These are phyloP conservation scores for Moesziomyces sp. DNA, from an alignment of 1,284 basidiomycete species.

Conservation along the genomic window DNA sequence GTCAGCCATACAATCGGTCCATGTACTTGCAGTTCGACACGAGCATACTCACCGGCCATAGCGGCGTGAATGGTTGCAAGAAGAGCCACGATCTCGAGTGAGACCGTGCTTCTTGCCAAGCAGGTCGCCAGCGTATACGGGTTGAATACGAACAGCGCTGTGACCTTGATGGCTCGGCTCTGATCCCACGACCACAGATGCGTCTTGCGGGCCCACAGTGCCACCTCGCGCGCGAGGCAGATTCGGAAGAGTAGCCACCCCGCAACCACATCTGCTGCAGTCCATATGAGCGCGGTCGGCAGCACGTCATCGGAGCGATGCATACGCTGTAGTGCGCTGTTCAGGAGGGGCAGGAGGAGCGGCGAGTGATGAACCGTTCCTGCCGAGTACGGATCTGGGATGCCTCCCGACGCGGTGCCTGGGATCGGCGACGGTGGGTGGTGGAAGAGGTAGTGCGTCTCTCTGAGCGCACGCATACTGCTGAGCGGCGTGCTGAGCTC, in stretches of 20 bases:
- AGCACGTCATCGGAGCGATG: slow-evolving; percentile 64
- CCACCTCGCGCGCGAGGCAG: slow-evolving; percentile 23
- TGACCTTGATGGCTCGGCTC: slow-evolving; percentile 41
- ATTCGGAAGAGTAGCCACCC: slow-evolving; percentile 45
- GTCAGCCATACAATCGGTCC: background rate
- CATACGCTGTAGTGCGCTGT: slow-evolving; percentile 12
- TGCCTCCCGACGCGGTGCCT: slow-evolving; percentile 3
- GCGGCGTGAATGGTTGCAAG: slow-evolving; percentile 80
- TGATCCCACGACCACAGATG: slow-evolving; percentile 36
- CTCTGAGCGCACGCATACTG: slow-evolving; percentile 74
- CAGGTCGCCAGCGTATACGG: slow-evolving; percentile 85
- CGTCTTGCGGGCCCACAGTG: slow-evolving; percentile 22
- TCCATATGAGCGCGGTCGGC: slow-evolving; percentile 77
- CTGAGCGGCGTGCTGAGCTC: slow-evolving; percentile 85
- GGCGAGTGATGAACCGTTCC: slow-evolving; percentile 76
- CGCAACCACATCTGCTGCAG: slow-evolving; percentile 75
- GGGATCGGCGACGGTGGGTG: slow-evolving; percentile 23
- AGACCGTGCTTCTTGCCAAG: slow-evolving; percentile 81
- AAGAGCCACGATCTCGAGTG: slow-evolving; percentile 79
- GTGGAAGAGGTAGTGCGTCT: slow-evolving; percentile 47
- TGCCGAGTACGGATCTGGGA: slow-evolving; percentile 20
- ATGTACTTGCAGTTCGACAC: no score
- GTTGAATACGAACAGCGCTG: slow-evolving; percentile 78
- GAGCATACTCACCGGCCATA: slow-evolving; percentile 72
- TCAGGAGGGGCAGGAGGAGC: slow-evolving; percentile 75